These are phyloP conservation scores for Bolboschoenus planiculmis DNA, from an alignment of 176 grass and related monocot genomes.

Conservation along the genomic window DNA sequence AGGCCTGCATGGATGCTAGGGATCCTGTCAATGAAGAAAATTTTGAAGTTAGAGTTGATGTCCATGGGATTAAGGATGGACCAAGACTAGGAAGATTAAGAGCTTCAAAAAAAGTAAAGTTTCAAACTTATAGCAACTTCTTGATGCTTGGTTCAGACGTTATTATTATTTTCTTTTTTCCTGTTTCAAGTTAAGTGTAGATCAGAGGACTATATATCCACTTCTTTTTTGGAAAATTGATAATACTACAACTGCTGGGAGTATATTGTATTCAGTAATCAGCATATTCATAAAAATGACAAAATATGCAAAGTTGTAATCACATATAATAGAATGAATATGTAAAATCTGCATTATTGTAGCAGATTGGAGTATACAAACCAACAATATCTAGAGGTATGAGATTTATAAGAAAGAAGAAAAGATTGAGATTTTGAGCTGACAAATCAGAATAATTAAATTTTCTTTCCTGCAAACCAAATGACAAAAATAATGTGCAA, in stretches of 20 bases:
- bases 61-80: constrained; percentile 54
- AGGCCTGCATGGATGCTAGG: constrained; percentile 55
- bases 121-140: background rate
- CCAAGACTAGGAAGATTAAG: constrained; percentile 62
- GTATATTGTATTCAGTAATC: no score
- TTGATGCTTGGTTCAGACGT: background rate
- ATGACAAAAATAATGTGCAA: background rate
- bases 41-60: constrained; percentile 57
- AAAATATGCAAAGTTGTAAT: background rate
- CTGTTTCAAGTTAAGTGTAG: background rate
- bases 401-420: background rate
- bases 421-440: background rate
- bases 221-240: background rate
- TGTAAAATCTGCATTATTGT: background rate
- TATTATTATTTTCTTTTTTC: background rate
- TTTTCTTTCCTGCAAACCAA: background rate
- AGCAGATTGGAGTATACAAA: background rate
- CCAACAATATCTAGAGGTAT: background rate
- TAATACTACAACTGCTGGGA: background rate
- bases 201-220: background rate
- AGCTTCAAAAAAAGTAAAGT: constrained; percentile 42
- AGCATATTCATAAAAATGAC: background rate
- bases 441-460: background rate
- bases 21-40: constrained; percentile 44
- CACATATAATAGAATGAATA: background rate